A percentile compares a stretch with the other conserved stretches of the same genome.
phyloP scores from a whole-genome alignment of 2,329 filamentous ascomycete genomes.

The Sarocladiaceae sp. region DNA sequence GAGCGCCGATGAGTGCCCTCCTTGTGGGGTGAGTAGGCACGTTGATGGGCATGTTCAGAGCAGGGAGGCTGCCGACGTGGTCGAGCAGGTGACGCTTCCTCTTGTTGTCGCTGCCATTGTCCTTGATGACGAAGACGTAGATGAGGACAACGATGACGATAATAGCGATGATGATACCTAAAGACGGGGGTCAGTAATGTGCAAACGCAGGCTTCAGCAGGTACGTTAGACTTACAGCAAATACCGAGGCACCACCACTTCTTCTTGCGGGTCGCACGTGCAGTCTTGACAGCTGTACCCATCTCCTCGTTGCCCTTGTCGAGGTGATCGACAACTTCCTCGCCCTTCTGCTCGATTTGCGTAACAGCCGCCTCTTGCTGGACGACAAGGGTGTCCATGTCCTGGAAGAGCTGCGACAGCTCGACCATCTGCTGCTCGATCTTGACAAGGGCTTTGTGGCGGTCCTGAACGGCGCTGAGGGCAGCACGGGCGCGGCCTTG shows the following conservation, averaged over 20 bases:
- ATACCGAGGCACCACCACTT: slow-evolving; percentile 95
- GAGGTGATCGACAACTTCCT: slow-evolving; percentile 79
- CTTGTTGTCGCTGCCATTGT: slow-evolving; percentile 18
- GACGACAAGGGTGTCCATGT: slow-evolving; percentile 78
- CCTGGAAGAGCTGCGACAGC: slow-evolving; percentile 79
- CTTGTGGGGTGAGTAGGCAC: slow-evolving; percentile 14
- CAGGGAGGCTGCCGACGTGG: slow-evolving; percentile 16
- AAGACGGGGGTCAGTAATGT: background rate
- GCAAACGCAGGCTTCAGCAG: background rate
- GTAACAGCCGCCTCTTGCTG: slow-evolving; percentile 77
- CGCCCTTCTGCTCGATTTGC: slow-evolving; percentile 79
- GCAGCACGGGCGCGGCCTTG: slow-evolving; percentile 75
- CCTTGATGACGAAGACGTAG: slow-evolving; percentile 37
- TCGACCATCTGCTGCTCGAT: slow-evolving; percentile 88
- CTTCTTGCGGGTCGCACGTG: slow-evolving; percentile 76
- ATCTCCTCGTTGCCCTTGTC: slow-evolving; percentile 82
- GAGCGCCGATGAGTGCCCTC: background rate
- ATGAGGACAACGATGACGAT: slow-evolving; percentile 45
- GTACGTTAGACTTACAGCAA: slow-evolving; percentile 41
- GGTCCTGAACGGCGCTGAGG: slow-evolving; percentile 71
- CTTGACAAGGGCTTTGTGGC: slow-evolving; percentile 82
- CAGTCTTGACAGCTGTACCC: slow-evolving; percentile 72
- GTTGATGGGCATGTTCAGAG: slow-evolving; percentile 12
- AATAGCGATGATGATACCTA: slow-evolving; percentile 31
- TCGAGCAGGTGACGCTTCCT: slow-evolving; percentile 25